These are phyloP conservation scores for Amauroascus verrucosus DNA, from an alignment of 2,329 filamentous ascomycete species.

Conservation along the genomic window DNA sequence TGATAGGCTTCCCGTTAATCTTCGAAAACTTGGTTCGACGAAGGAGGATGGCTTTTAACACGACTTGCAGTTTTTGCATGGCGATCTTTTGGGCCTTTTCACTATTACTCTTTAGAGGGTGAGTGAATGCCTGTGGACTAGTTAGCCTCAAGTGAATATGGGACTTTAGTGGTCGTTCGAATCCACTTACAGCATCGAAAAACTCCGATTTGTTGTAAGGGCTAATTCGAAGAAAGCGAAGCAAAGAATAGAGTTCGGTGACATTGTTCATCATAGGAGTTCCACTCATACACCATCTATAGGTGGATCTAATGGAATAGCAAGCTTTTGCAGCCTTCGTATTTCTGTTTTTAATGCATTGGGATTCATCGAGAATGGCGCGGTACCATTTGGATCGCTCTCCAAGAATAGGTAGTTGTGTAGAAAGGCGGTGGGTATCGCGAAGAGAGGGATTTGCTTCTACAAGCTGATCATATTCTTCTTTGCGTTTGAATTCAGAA, in stretches of 20 bases:
- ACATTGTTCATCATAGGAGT: conserved; percentile 86
- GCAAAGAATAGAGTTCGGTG: conserved; percentile 63
- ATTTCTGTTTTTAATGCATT: conserved; percentile 66
- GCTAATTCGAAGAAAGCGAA: conserved; percentile 65
- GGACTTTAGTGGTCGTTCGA: neutral
- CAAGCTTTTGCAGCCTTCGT: conserved; percentile 54
- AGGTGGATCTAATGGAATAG: conserved; percentile 47
- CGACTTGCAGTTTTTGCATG: conserved; percentile 60
- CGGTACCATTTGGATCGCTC: conserved; percentile 53
- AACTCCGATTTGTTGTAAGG: conserved; percentile 58
- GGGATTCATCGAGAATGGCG: conserved; percentile 68
- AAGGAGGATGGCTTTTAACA: conserved; percentile 71
- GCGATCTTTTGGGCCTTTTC: conserved; percentile 36
- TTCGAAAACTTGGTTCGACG: conserved; percentile 70
- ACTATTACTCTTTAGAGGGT: conserved; percentile 38
- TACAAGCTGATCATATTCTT: conserved; percentile 43
- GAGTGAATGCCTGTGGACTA: conserved; percentile 40
- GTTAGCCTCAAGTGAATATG: conserved; percentile 2
- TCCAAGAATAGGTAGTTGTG: conserved; percentile 51
- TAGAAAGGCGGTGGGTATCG: conserved; percentile 27
- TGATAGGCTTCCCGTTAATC: conserved; percentile 69
- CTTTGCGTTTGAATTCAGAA: conserved; percentile 54
- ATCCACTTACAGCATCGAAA: conserved; percentile 47
- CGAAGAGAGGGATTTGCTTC: conserved; percentile 34
- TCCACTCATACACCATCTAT: conserved; percentile 66